These are phyloP conservation scores for Suillus cothurnatus DNA, from an alignment of 768 basidiomycete genomes.

Conservation along the genomic window DNA sequence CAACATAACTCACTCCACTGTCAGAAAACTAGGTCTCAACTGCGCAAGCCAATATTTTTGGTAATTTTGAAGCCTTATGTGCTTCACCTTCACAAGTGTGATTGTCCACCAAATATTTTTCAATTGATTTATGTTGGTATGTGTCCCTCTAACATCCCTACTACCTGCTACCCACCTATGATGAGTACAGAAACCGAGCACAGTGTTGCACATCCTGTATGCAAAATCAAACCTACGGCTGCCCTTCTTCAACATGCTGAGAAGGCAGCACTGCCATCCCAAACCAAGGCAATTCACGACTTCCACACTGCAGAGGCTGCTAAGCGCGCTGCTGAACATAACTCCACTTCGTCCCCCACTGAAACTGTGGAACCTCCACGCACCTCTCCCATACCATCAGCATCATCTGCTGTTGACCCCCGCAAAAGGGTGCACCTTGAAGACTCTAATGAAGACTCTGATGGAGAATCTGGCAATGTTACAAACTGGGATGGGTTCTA, in stretches of 20 bases:
- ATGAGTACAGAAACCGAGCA: neutral
- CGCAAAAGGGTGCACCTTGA: neutral
- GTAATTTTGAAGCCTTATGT: neutral
- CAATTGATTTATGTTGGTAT: neutral
- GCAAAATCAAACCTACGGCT: neutral
- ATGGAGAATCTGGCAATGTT: neutral
- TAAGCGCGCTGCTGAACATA: neutral
- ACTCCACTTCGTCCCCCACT: neutral
- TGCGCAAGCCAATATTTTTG: neutral
- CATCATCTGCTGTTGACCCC: neutral
- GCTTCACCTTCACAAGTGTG: neutral
- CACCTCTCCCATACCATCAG: neutral
- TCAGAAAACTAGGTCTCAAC: neutral
- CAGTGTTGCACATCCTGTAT: neutral
- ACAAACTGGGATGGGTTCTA: no score
- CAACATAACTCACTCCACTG: no score
- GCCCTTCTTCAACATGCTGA: neutral
- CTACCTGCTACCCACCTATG: neutral
- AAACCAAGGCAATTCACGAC: neutral
- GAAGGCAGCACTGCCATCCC: neutral
- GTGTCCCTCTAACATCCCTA: neutral
- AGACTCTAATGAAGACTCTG: neutral
- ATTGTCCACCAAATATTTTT: neutral
- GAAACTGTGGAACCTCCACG: neutral
- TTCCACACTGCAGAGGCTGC: neutral